phyloP scores from a whole-genome alignment of 2,329 filamentous ascomycete species.

The Neocatenulostroma microsporum region DNA sequence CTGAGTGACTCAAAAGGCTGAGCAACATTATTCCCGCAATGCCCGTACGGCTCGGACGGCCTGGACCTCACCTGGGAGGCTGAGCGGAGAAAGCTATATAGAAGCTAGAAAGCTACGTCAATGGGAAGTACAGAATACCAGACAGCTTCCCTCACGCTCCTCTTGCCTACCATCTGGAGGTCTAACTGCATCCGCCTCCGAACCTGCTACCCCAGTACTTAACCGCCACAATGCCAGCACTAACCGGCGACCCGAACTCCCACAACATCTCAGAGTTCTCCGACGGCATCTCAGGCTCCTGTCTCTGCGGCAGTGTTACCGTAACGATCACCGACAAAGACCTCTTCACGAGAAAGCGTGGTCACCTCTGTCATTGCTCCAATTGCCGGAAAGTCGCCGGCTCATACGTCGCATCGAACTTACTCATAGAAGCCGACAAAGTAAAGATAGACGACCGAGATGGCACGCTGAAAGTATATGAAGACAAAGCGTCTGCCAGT shows the following conservation, averaged over 20 bases:
- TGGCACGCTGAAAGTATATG: constrained; percentile 39
- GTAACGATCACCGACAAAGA: constrained; percentile 43
- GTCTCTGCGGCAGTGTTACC: constrained; percentile 42
- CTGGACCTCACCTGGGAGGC: not conserved
- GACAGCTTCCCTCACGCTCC: no score
- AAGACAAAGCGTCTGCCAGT: constrained; percentile 40
- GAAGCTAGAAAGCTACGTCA: constrained; percentile 2
- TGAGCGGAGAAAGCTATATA: not conserved
- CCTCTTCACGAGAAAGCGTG: constrained; percentile 39
- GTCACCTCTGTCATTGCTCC: constrained; percentile 45
- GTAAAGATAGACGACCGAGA: constrained; percentile 40
- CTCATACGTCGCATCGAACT: constrained; percentile 34
- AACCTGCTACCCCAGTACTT: no score
- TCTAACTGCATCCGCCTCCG: no score
- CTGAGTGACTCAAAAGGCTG: no score
- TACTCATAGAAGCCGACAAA: constrained; percentile 38
- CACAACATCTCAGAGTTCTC: constrained; percentile 29
- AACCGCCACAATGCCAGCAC: constrained; percentile 21
- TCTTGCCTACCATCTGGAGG: not conserved
- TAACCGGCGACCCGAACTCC: constrained; percentile 35
- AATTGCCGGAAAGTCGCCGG: constrained; percentile 47
- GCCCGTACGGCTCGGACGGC: not conserved
- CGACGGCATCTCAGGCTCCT: constrained; percentile 33
- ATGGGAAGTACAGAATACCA: no score
- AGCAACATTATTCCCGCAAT: not conserved